Base-by-base conservation (phyloP, 345 rosid species). In the Linum lewisii region DNA sequence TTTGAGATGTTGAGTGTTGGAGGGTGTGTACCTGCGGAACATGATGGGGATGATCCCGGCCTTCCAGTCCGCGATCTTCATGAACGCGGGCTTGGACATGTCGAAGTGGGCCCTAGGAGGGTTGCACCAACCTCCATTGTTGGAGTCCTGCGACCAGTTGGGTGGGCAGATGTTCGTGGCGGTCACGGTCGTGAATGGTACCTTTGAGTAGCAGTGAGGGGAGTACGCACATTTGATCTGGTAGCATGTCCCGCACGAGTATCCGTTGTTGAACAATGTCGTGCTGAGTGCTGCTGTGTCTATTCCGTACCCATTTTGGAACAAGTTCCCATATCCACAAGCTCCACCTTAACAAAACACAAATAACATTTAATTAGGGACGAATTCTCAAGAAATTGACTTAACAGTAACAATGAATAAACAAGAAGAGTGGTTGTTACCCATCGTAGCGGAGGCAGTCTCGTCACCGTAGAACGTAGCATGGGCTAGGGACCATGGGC, bases 111-210 rank as follows among this genome's bases (percentile, higher is more conserved):
- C 76, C 1, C 84, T 80, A 51, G 97, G 95, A 4, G 97, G 95
- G 72, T 87, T 85, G 77, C 95, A 90, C 95, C 97, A 90, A 32
- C 97, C 95, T 10, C 95, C 95, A 23, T 70, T 73, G 61, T 87
- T 78, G 16, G 93, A 80, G 68, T 73, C 69, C 70, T 82, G 21
- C 0, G 76, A 65, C 79, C 77, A 90, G 52, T 85, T 87, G 1
- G 97, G 97, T 2, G 97, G 97, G 77, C 93, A 85, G 22, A 87
- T 71, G 64, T 90, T 90, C 55, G 97, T 87, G 0, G 90, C 90
- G 2, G 97, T 87, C 53, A 90, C 80, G 0, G 84, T 81, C 22
- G 74, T 76, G 51, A 71, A 76, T 11, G 79, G 56, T 10, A 68
- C 75, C 0, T 68, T 70, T 21, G 55, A 63, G 57, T 64, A 81